Conservation (phyloP, 2,329 filamentous ascomycete genomes). For the Cladosporium halotolerans region DNA sequence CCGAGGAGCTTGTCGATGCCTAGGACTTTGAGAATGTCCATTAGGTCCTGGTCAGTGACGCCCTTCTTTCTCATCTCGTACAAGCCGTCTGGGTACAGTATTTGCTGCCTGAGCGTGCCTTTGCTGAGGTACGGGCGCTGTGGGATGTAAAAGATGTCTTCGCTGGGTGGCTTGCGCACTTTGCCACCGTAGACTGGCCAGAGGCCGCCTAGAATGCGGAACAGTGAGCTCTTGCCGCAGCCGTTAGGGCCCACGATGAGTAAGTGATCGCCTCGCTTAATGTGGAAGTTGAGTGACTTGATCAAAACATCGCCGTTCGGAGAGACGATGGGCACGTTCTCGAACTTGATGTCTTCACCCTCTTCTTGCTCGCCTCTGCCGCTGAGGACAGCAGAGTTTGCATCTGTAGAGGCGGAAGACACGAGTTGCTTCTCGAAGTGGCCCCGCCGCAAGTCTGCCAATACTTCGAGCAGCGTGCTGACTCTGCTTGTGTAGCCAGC, state of each 20-base stretch:
- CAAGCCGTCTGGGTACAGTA: conserved; percentile 88
- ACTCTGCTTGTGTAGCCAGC: conserved; percentile 94
- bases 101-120: conserved; percentile 88
- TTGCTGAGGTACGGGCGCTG: conserved; percentile 90
- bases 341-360: conserved; percentile 77
- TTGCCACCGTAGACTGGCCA: conserved; percentile 97
- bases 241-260: conserved; percentile 95
- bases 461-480: conserved; percentile 81
- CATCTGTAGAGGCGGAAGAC: conserved; percentile 73
- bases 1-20: conserved; percentile 79
- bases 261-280: conserved; percentile 80
- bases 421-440: conserved; percentile 96
- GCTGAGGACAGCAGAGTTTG: conserved; percentile 74
- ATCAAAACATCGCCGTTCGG: conserved; percentile 94
- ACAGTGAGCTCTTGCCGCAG: conserved; percentile 92
- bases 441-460: conserved; percentile 84
- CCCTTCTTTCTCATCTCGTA: conserved; percentile 81
- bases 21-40: conserved; percentile 68
- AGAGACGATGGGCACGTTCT: conserved; percentile 88
- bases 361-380: conserved; percentile 77
- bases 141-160: conserved; percentile 96
- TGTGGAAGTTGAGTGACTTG: conserved; percentile 75
- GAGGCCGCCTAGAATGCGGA: conserved; percentile 89
- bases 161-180: conserved; percentile 83
- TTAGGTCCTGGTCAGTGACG: conserved; percentile 73